Evolutionary conservation across 129 eudicot species (phyloP).

Genomic region (Cynara cardunculus): DNA sequence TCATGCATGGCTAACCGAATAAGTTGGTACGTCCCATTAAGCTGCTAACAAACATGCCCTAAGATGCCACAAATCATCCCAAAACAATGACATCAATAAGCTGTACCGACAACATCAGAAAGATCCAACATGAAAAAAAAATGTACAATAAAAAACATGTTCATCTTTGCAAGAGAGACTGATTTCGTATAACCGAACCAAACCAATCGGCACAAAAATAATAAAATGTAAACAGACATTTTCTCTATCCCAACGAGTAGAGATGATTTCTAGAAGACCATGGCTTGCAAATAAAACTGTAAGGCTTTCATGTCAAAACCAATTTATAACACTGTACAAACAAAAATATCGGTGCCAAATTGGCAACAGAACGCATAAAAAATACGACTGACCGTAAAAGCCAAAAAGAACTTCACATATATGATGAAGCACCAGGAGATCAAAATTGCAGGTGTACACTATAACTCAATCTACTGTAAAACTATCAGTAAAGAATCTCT

Average conservation of each 20-base stretch:
- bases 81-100: too few species aligned
- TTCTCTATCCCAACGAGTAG: background rate
- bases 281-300: too few species aligned
- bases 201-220: background rate
- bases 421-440: slow-evolving; percentile 5
- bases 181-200: too few species aligned
- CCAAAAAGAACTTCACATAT: slow-evolving; percentile 8
- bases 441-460: slow-evolving; percentile 19
- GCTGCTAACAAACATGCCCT: too few species aligned
- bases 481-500: slow-evolving; percentile 2
- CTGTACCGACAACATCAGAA: too few species aligned
- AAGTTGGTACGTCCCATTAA: too few species aligned
- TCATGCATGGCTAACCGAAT: too few species aligned
- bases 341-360: slow-evolving; percentile 3
- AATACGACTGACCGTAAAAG: slow-evolving; percentile 16
- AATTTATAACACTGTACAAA: background rate
- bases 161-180: too few species aligned
- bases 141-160: too few species aligned
- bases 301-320: background rate
- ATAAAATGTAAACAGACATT: background rate
- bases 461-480: slow-evolving; percentile 3
- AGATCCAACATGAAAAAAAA: too few species aligned
- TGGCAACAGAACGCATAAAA: background rate
- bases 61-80: too few species aligned
- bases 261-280: background rate